These are phyloP conservation scores for Kwoniella dejecticola DNA, from an alignment of 768 basidiomycete species.

Conservation along the genomic window DNA sequence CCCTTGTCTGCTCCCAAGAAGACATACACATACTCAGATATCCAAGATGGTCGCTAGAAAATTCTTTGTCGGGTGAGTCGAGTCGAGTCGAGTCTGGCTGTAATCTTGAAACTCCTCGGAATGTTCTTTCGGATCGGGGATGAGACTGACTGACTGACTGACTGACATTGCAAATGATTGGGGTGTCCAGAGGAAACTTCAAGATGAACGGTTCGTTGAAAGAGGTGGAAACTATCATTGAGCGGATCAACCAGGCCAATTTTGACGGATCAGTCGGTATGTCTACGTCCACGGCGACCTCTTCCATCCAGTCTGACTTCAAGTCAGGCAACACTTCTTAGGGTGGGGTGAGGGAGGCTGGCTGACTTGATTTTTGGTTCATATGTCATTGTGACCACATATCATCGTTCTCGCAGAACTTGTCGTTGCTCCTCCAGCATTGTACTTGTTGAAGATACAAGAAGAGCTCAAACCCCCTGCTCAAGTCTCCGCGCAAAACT, in stretches of 20 bases:
- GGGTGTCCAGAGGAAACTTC: slow-evolving; percentile 93
- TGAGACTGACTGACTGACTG: too few relatives aligned
- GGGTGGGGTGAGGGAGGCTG: too few relatives aligned
- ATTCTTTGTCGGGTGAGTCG: slow-evolving; percentile 29
- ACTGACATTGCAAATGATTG: too few relatives aligned
- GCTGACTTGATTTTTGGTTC: too few relatives aligned
- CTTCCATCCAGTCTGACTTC: not conserved
- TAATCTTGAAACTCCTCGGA: too few relatives aligned
- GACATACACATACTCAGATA: slow-evolving; percentile 8
- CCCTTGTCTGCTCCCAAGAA: not conserved
- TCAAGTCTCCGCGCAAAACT: slow-evolving; percentile 87
- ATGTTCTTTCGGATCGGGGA: not conserved
- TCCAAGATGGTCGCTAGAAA: slow-evolving; percentile 25
- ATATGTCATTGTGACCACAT: too few relatives aligned
- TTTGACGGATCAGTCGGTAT: slow-evolving; percentile 76
- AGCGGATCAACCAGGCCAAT: slow-evolving; percentile 73
- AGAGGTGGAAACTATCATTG: slow-evolving; percentile 68
- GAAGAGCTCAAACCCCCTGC: slow-evolving; percentile 67
- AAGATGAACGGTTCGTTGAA: slow-evolving; percentile 83
- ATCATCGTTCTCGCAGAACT: slow-evolving; percentile 65
- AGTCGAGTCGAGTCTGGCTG: too few relatives aligned
- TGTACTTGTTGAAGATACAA: slow-evolving; percentile 79
- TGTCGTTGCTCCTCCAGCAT: slow-evolving; percentile 83
- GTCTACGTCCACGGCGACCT: slow-evolving; percentile 34
- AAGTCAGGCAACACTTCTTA: too few relatives aligned